Evolutionary conservation across 495 filamentous ascomycete genomes (phyloP).

Genomic region (Melanomma pulvis-pyrius): DNA sequence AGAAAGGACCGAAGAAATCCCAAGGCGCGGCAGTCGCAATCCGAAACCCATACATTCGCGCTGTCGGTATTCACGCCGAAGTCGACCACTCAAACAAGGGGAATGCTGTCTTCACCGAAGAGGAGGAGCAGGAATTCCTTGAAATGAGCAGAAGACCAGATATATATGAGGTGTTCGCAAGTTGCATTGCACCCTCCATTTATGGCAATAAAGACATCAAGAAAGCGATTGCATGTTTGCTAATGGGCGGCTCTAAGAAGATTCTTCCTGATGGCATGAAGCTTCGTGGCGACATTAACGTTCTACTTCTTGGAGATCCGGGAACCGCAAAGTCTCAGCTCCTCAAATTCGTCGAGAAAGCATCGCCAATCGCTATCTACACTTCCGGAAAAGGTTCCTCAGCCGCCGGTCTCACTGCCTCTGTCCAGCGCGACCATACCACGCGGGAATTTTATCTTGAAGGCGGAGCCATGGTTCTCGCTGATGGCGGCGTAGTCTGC

Average conservation of each 20-base stretch:
- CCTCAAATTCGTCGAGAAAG: conserved; percentile 96
- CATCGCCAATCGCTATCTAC: conserved; percentile 96
- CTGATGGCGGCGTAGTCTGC: conserved; percentile 96
- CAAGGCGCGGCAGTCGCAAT: conserved; percentile 82
- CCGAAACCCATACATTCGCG: conserved; percentile 92
- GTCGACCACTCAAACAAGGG: conserved; percentile 89
- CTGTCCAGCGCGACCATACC: conserved; percentile 87
- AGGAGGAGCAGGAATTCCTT: conserved; percentile 96
- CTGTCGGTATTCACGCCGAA: conserved; percentile 88
- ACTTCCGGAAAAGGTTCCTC: conserved; percentile 99
- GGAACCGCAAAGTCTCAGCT: conserved; percentile 98
- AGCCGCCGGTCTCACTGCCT: conserved; percentile 96
- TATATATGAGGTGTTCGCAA: conserved; percentile 84
- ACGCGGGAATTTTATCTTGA: conserved; percentile 98
- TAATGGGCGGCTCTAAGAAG: conserved; percentile 97
- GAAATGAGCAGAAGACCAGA: conserved; percentile 90
- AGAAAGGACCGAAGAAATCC: conserved; percentile 79
- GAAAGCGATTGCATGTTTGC: conserved; percentile 94
- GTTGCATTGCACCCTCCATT: conserved; percentile 96
- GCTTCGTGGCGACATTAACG: conserved; percentile 97
- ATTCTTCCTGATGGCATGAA: conserved; percentile 99
- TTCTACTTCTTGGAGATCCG: conserved; percentile 93
- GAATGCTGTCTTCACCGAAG: conserved; percentile 81
- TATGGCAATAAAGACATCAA: conserved; percentile 97
- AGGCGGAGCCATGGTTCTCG: conserved; percentile 98